phyloP scores from a whole-genome alignment of 306 rosid species.

The Trifolium pratense region DNA sequence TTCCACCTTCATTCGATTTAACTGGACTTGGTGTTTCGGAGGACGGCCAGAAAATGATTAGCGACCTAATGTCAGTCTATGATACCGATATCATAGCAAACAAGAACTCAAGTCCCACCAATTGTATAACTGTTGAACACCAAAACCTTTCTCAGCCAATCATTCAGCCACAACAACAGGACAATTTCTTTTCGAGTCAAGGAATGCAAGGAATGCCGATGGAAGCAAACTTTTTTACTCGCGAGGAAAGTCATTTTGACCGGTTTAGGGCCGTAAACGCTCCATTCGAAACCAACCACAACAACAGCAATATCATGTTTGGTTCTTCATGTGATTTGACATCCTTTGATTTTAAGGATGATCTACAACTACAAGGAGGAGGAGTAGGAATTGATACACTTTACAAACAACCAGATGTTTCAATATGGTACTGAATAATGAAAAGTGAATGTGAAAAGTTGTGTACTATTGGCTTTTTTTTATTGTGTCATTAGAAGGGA shows the following conservation, averaged over 20 bases:
- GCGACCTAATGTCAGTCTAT: conserved; percentile 62
- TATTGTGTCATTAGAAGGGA: conserved; percentile 35
- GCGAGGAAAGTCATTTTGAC: conserved; percentile 61
- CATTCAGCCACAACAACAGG: conserved; percentile 53
- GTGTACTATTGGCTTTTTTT: conserved; percentile 10
- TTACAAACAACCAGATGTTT: conserved; percentile 58
- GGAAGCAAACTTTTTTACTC: conserved; percentile 52
- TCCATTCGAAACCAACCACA: conserved; percentile 52
- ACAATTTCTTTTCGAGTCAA: conserved; percentile 50
- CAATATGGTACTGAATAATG: conserved; percentile 58
- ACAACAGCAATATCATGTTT: conserved; percentile 48
- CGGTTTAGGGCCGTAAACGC: conserved; percentile 54
- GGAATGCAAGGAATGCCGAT: conserved; percentile 40
- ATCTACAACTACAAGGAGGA: conserved; percentile 43
- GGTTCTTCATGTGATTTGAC: conserved; percentile 61
- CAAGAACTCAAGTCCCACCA: conserved; percentile 40
- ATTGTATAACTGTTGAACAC: conserved; percentile 36
- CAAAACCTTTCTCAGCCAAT: conserved; percentile 49
- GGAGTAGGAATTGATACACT: conserved; percentile 53
- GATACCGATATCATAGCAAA: conserved; percentile 53
- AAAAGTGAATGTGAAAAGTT: conserved; percentile 2
- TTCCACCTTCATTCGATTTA: conserved; percentile 54
- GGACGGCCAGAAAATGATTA: conserved; percentile 62
- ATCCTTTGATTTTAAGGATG: conserved; percentile 60
- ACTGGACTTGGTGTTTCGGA: conserved; percentile 64